Evolutionary conservation across 257 asterid genomes (phyloP).

Genomic region (Ballota nigra): DNA sequence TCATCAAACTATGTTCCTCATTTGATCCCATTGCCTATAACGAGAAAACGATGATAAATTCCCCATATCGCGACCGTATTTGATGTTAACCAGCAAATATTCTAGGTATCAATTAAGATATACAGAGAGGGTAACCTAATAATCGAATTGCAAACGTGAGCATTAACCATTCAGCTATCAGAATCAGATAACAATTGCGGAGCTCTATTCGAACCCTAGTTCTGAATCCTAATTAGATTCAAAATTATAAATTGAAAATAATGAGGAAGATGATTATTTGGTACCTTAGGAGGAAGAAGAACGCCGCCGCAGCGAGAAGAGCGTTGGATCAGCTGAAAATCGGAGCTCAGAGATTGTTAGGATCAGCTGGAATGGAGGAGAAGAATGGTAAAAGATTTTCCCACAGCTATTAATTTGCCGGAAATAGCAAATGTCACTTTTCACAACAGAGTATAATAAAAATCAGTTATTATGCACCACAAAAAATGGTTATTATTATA

Average conservation of each 20-base stretch:
- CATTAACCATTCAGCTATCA: background rate
- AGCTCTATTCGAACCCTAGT: slow-evolving; percentile 18
- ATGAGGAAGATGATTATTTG: background rate
- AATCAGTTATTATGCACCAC: too few species aligned
- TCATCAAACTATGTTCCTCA: slow-evolving; percentile 53
- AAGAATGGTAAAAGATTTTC: background rate
- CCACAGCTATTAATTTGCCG: background rate
- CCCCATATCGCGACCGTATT: background rate
- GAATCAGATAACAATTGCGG: background rate
- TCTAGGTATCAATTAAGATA: background rate
- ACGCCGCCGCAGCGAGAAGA: background rate
- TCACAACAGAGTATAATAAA: background rate
- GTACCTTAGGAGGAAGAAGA: slow-evolving; percentile 17
- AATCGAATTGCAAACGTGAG: background rate
- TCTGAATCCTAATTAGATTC: background rate
- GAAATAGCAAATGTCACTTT: background rate
- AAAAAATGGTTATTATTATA: too few species aligned
- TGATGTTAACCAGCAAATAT: background rate
- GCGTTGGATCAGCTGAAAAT: slow-evolving; percentile 18
- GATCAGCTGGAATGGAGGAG: slow-evolving; percentile 13
- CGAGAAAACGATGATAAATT: slow-evolving; percentile 18
- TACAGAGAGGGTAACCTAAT: background rate
- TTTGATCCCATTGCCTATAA: slow-evolving; percentile 51
- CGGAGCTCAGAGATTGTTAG: slow-evolving; percentile 2
- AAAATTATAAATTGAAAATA: background rate